These are phyloP conservation scores for Posidonia australis DNA, from an alignment of 106 monocot genomes.

Conservation along the genomic window DNA sequence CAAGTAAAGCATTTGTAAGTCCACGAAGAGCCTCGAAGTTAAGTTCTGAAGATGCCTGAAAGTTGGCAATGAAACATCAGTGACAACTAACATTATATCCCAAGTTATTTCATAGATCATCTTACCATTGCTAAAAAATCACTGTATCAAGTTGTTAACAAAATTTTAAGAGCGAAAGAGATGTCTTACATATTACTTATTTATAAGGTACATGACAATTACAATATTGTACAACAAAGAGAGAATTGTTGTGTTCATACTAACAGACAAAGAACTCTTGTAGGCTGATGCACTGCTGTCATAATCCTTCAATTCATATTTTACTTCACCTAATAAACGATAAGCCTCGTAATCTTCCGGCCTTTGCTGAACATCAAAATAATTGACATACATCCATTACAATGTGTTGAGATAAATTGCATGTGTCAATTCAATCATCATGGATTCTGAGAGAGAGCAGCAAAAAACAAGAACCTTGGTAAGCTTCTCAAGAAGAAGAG, in stretches of 20 bases:
- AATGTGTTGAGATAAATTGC: not conserved
- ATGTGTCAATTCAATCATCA: not conserved
- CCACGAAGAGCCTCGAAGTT: conserved; percentile 85
- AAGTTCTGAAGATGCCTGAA: conserved; percentile 41
- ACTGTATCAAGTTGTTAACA: no score
- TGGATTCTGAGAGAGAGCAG: not conserved
- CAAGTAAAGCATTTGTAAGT: conserved; percentile 71
- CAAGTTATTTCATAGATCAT: no score
- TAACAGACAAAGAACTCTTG: conserved; percentile 64
- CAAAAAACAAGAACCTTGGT: conserved; percentile 38
- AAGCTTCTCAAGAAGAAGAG: conserved; percentile 64
- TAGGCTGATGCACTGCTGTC: conserved; percentile 78
- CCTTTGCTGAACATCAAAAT: conserved; percentile 42
- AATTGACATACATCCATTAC: not conserved
- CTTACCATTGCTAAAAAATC: no score
- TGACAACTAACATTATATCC: not conserved
- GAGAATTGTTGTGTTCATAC: conserved; percentile 15
- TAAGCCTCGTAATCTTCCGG: conserved; percentile 56
- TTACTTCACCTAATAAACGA: conserved; percentile 79
- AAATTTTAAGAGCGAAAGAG: no score
- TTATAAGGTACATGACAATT: not conserved
- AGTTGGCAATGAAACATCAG: not conserved
- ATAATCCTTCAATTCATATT: conserved; percentile 74
- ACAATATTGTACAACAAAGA: not conserved
- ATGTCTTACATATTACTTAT: no score